Conservation (phyloP, 805 yeast genomes). For the Sugiyamaella mastotermitis region DNA sequence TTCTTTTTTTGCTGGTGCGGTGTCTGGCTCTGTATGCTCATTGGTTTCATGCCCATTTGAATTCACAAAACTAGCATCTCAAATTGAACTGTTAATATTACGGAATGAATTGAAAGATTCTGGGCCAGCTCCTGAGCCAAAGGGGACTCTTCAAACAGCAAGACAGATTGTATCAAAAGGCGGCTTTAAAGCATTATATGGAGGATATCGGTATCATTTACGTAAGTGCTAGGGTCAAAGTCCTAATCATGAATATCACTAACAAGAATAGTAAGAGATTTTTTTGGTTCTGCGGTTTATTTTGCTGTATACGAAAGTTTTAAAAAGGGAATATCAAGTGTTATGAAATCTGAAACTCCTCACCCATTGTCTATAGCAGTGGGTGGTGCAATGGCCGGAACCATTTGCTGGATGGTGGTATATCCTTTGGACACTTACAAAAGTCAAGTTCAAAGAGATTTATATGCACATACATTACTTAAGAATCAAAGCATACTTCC, state of each 20-base stretch:
- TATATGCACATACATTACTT: conserved; percentile 56
- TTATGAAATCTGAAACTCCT: conserved; percentile 20
- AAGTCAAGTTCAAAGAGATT: conserved; percentile 66
- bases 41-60: conserved; percentile 77
- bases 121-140: conserved; percentile 15
- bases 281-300: conserved; percentile 65
- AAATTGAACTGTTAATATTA: conserved; percentile 45
- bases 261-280: conserved; percentile 44
- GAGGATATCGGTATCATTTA: conserved; percentile 66
- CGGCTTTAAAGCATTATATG: conserved; percentile 61
- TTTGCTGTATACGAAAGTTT: conserved; percentile 70
- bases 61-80: conserved; percentile 75
- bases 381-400: conserved; percentile 79
- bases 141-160: conserved; percentile 40
- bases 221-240: conserved; percentile 7
- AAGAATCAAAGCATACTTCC: conserved; percentile 20
- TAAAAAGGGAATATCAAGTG: conserved; percentile 35
- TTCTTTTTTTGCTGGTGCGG: conserved; percentile 46
- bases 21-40: conserved; percentile 52
- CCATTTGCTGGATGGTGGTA: conserved; percentile 64
- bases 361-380: conserved; percentile 45
- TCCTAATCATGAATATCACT: conserved; percentile 1
- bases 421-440: conserved; percentile 82
- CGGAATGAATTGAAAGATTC: conserved; percentile 17
- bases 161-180: conserved; percentile 50